These are phyloP conservation scores for Jasminum sambac DNA, from an alignment of 257 asterid species.

Conservation along the genomic window DNA sequence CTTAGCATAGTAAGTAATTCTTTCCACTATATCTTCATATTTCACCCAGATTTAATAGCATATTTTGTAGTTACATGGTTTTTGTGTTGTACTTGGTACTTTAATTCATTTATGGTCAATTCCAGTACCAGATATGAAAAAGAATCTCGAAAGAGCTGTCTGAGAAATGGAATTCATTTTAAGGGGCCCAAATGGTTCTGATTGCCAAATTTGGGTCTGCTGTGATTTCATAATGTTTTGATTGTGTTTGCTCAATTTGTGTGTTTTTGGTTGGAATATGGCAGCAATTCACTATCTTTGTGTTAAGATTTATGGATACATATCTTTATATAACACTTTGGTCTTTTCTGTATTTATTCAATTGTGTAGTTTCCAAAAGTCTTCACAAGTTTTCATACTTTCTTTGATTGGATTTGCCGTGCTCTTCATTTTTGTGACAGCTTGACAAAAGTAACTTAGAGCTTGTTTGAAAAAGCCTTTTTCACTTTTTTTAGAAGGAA, in stretches of 20 bases:
- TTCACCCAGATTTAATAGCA: slow-evolving; percentile 16
- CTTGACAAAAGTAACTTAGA: slow-evolving; percentile 11
- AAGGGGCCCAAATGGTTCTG: neutral
- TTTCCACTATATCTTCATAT: slow-evolving; percentile 2
- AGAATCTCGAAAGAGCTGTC: slow-evolving; percentile 20
- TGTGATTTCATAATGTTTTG: neutral
- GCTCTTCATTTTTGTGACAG: slow-evolving; percentile 8
- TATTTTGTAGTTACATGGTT: slow-evolving; percentile 15
- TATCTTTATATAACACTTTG: slow-evolving; percentile 7
- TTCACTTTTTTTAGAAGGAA: too few species aligned
- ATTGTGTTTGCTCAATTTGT: neutral
- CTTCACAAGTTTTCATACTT: slow-evolving; percentile 18
- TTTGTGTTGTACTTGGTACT: neutral
- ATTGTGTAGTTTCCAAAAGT: slow-evolving; percentile 12
- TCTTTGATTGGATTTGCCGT: slow-evolving; percentile 9
- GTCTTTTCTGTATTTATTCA: slow-evolving; percentile 31
- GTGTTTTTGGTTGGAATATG: slow-evolving; percentile 17
- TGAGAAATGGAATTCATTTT: neutral
- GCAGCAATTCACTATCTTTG: slow-evolving; percentile 6
- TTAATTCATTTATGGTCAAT: neutral
- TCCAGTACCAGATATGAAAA: neutral
- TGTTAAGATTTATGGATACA: neutral
- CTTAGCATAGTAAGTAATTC: slow-evolving; percentile 60
- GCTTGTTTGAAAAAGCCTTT: too few species aligned
- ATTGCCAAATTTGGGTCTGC: neutral